Evolutionary conservation across 2,329 filamentous ascomycete species (phyloP), one percentile per base, ranked within the genome.

Genomic region (Aureobasidium sp.): DNA sequence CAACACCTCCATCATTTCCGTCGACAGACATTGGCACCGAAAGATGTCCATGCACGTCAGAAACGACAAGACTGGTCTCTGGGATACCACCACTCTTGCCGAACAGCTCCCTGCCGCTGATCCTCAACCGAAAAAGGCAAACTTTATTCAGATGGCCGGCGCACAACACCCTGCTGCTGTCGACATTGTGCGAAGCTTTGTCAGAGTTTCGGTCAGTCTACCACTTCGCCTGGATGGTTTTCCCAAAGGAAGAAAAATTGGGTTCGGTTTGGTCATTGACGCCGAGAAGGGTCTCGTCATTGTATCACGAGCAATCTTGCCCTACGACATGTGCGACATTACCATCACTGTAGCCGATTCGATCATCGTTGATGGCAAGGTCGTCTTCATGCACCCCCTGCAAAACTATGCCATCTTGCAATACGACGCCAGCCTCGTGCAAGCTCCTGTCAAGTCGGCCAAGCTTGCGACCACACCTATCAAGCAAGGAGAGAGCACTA

Each of bases 191-290:
- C 87, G 90, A 67, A 97, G 92, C 72, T 97, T 99, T 72, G 93
- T 99, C 29, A 88, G 94, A 42, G 89, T 99, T 61, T 88, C 90
- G 66, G 96, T 92, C 69, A 89, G 87, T 27, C 93, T 99, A 87
- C 94, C 94, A 0, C 79, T 99, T 65, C 97, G 97, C 79, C 83
- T 99, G 11, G 94, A 99, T 73, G 94, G 94, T n/a, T 99, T 96
- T 73, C 95, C 94, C 6, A 90, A 94, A 74, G 91, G 94, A 67
- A 84, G 91, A 53, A 94, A 96, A 76, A 94, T 91, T 78, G 94
- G 94, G 0, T 97, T 96, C 81, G 94, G 94, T 42, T 79, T 99
- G 41, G 93, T 99, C n/a, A 90, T 99, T 65, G 94, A 99, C 75
- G 94, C 95, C 0, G 91, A 95, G 64, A 93, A 97, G 77, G 94